These are phyloP conservation scores for Solanum lycopersicoides DNA, from an alignment of 257 asterid genomes.

Conservation along the genomic window DNA sequence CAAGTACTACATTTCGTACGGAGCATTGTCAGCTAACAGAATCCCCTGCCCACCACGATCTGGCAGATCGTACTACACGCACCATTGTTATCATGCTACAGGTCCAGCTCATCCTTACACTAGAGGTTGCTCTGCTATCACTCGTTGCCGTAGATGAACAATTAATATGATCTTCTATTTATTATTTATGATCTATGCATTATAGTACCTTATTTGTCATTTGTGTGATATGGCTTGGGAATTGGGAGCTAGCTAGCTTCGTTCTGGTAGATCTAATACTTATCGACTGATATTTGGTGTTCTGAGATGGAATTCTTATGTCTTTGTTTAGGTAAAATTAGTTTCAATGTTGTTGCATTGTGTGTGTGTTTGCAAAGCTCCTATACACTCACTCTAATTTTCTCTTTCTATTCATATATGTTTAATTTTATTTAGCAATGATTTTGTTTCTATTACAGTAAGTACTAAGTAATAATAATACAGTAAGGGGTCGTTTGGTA, in stretches of 20 bases:
- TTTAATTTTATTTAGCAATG: neutral
- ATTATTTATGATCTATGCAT: neutral
- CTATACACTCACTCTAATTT: neutral
- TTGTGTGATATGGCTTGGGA: neutral
- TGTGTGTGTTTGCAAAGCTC: neutral
- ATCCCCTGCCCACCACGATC: conserved; percentile 81
- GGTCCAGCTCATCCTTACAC: conserved; percentile 72
- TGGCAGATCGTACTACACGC: conserved; percentile 80
- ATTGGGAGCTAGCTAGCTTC: neutral
- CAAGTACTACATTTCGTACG: conserved; percentile 60
- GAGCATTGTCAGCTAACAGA: conserved; percentile 61
- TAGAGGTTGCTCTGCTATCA: conserved; percentile 84
- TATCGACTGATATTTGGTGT: neutral
- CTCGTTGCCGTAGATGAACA: conserved; percentile 60
- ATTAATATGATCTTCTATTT: neutral
- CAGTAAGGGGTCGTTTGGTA: too few species aligned
- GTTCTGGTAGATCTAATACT: neutral
- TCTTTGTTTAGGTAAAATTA: neutral
- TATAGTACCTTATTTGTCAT: neutral
- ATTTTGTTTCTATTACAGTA: neutral
- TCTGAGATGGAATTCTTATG: neutral
- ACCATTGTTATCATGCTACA: conserved; percentile 45
- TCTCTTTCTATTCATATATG: neutral
- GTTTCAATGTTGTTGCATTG: neutral
- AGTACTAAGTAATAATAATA: too few species aligned